Evolutionary conservation across 768 basidiomycete genomes (phyloP).

Genomic region (Xerocomus potaroensis): DNA sequence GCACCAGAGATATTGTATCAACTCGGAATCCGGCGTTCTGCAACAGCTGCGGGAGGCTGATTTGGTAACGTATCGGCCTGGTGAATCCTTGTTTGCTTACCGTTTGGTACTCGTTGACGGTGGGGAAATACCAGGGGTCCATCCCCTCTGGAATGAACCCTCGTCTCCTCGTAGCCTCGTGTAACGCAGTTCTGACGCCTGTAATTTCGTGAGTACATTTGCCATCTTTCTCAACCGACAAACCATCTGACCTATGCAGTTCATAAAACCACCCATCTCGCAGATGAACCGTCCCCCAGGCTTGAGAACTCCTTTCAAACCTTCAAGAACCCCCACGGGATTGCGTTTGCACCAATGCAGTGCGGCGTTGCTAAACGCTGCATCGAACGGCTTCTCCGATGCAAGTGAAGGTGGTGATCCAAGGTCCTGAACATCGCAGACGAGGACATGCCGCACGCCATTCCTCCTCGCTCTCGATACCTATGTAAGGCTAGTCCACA

Average conservation of each 20-base stretch:
- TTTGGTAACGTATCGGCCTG: slow-evolving; percentile 2
- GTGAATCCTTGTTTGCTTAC: slow-evolving; percentile 31
- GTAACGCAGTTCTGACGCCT: slow-evolving; percentile 60
- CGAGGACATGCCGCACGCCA: slow-evolving; percentile 43
- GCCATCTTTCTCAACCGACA: slow-evolving; percentile 1
- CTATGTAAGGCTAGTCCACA: slow-evolving; percentile 31
- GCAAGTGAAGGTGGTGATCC: slow-evolving; percentile 30
- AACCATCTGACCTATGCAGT: slow-evolving; percentile 50
- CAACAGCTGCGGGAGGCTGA: slow-evolving; percentile 42
- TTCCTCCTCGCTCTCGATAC: slow-evolving; percentile 47
- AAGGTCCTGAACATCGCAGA: slow-evolving; percentile 52
- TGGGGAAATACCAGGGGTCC: slow-evolving; percentile 88
- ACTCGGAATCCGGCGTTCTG: slow-evolving; percentile 53
- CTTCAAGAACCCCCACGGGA: slow-evolving; percentile 60
- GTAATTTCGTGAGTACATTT: slow-evolving; percentile 6
- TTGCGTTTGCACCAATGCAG: slow-evolving; percentile 84
- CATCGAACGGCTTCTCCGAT: slow-evolving; percentile 51
- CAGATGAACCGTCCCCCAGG: slow-evolving; percentile 67
- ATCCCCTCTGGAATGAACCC: slow-evolving; percentile 55
- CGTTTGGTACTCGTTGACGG: slow-evolving; percentile 57
- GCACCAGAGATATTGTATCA: slow-evolving; percentile 49
- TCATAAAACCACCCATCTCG: slow-evolving; percentile 78
- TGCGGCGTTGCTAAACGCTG: slow-evolving; percentile 75
- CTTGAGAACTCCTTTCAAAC: slow-evolving; percentile 58
- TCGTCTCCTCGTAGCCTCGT: slow-evolving; percentile 45